Conservation (phyloP, 768 basidiomycete genomes). For the Trametes cubensis region DNA sequence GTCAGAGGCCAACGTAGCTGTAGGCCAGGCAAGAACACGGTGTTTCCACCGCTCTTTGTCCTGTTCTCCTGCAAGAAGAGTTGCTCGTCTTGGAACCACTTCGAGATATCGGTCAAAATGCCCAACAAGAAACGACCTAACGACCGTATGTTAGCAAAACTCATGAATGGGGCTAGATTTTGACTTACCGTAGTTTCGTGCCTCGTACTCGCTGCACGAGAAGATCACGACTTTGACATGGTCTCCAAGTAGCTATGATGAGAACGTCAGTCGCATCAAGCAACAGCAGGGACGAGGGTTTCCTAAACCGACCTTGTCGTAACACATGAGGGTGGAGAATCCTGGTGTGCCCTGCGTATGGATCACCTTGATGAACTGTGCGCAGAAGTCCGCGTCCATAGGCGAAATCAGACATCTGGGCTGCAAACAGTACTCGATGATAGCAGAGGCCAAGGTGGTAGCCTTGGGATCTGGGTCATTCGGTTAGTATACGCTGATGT, state of each 20-base stretch:
- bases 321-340: constrained; percentile 84
- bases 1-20: constrained; percentile 47
- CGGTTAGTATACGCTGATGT: not conserved
- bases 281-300: too few relatives aligned
- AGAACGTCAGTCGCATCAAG: not conserved
- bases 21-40: constrained; percentile 69
- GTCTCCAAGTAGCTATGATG: constrained; percentile 73
- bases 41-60: constrained; percentile 62
- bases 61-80: constrained; percentile 74
- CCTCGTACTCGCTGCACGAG: constrained; percentile 95
- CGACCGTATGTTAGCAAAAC: not conserved
- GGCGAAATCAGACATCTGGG: constrained; percentile 93
- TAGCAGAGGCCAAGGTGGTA: constrained; percentile 53
- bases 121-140: constrained; percentile 86
- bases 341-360: constrained; percentile 88
- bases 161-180: not conserved
- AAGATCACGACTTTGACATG: constrained; percentile 85
- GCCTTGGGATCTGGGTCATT: constrained; percentile 45
- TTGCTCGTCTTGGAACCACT: constrained; percentile 79
- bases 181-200: constrained; percentile 82
- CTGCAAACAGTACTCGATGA: constrained; percentile 91
- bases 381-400: constrained; percentile 94
- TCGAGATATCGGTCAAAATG: constrained; percentile 73
- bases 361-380: constrained; percentile 85
- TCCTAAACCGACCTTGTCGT: constrained; percentile 65